phyloP scores from a whole-genome alignment of 2,329 filamentous ascomycete species.

The Ophiognomonia clavigignenti-juglandacearum region DNA sequence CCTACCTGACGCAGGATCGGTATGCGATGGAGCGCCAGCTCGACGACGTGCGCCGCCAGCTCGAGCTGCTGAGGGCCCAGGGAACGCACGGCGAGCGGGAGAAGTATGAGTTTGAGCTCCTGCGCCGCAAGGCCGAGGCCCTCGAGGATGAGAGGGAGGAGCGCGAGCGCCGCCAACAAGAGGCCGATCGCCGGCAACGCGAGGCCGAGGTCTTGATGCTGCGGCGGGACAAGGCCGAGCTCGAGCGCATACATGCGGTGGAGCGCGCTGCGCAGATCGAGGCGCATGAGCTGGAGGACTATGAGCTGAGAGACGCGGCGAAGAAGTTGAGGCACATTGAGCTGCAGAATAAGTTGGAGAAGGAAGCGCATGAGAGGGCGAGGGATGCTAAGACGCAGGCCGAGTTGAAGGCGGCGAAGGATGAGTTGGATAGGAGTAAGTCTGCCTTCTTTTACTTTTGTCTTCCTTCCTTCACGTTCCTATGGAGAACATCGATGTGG shows the following conservation, averaged over 20 bases:
- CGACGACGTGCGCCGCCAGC: slow-evolving; percentile 14
- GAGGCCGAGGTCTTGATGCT: slow-evolving; percentile 29
- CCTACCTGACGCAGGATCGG: slow-evolving; percentile 37
- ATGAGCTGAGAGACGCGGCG: slow-evolving; percentile 32
- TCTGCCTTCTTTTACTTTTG: background rate
- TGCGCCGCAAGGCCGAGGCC: slow-evolving; percentile 39
- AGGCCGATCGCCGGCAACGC: too few species aligned
- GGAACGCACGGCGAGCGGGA: slow-evolving; percentile 22
- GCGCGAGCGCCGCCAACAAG: slow-evolving; percentile 32
- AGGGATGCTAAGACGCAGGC: slow-evolving; percentile 40
- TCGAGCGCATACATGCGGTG: slow-evolving; percentile 33
- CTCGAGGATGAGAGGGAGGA: slow-evolving; percentile 35
- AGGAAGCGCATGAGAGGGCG: slow-evolving; percentile 28
- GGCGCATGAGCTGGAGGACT: slow-evolving; percentile 24
- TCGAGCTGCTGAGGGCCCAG: slow-evolving; percentile 12
- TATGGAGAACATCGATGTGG: background rate
- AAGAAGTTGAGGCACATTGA: slow-evolving; percentile 35
- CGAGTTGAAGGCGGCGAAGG: slow-evolving; percentile 44
- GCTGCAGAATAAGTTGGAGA: slow-evolving; percentile 28
- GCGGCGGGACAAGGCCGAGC: slow-evolving; percentile 32
- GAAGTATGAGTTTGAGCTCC: slow-evolving; percentile 29
- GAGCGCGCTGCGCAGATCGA: slow-evolving; percentile 23
- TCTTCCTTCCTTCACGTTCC: background rate
- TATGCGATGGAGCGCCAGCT: slow-evolving; percentile 26
- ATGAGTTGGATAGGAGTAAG: slow-evolving; percentile 38